Base-by-base conservation (phyloP, 2,329 filamentous ascomycete genomes). In the Aspergillus floridensis region DNA sequence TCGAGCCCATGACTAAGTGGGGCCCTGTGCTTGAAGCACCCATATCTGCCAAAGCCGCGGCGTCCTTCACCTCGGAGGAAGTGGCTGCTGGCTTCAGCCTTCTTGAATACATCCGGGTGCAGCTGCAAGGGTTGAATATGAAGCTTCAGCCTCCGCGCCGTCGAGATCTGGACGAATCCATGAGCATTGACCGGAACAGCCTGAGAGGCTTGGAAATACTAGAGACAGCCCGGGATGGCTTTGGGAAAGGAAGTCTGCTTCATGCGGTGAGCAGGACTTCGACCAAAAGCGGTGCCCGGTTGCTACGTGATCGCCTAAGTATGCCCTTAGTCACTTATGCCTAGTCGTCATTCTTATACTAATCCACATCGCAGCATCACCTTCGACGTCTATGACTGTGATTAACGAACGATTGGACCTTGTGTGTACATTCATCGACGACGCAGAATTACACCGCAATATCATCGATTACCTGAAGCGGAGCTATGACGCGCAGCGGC, bases 131-230 rank as follows among this genome's bases (percentile, higher is more conserved):
- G 19, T 79, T 88, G 56, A 87, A 86, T 69, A 86, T 96, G 78
- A 92, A 90, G 73, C 82, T 99, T 46, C 92, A 96, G 72, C 87
- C 91, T 49, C 95, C 95, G 2, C 79, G 88, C 38, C 88, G 91
- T 60, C 85, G 91, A 65, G 86, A 90, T 65, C 82, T 85, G 54
- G 81, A 90, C 70, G 86, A 96, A 62, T 87, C 89, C 63, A 95
- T 99, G 91, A 84, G 80, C 53, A 96, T 99, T 65, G 95, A 99
- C 77, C 93, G 89, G 71, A 96, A 93, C 70, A 97, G 90, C 65
- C 83, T 99, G 77, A 85, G 91, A 60, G 91, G 93, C 1, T 82
- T 99, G 4, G 95, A 99, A 74, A 91, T 99, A 65, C 87, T 91
- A 65, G 87, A 88, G 71, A 98, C 95, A 0, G 86, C 96, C 53